Evolutionary conservation across 2,329 filamentous ascomycete genomes (phyloP).

Genomic region (Penicillium sp.): DNA sequence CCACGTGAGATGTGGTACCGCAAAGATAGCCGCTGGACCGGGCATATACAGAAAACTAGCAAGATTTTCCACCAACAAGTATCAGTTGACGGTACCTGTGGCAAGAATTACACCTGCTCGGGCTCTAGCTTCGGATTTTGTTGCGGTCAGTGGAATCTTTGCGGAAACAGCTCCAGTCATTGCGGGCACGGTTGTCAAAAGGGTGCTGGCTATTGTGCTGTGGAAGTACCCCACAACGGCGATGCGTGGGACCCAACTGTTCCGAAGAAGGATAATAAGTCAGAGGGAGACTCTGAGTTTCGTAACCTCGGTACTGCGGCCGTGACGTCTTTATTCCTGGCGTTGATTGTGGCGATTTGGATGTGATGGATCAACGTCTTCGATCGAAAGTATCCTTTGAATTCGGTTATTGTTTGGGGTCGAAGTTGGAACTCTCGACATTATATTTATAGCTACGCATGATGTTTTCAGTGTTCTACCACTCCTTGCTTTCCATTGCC

Average conservation of each 20-base stretch:
- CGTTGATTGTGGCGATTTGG: constrained; percentile 21
- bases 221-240: constrained; percentile 18
- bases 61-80: constrained; percentile 18
- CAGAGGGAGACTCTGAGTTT: constrained; percentile 17
- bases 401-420: neutral
- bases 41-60: constrained; percentile 17
- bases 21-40: constrained; percentile 31
- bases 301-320: constrained; percentile 21
- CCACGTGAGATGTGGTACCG: constrained; percentile 43
- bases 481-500: constrained; percentile 1
- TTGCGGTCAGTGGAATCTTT: constrained; percentile 29
- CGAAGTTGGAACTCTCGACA: neutral
- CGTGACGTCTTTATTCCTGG: constrained; percentile 20
- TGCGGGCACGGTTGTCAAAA: constrained; percentile 35
- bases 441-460: constrained; percentile 14
- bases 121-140: constrained; percentile 36
- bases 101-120: constrained; percentile 33
- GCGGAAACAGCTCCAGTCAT: constrained; percentile 31
- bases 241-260: constrained; percentile 20
- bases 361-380: constrained; percentile 12
- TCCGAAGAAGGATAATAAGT: constrained; percentile 10
- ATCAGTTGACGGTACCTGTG: constrained; percentile 37
- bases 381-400: neutral
- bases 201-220: constrained; percentile 30
- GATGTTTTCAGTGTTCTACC: neutral